Evolutionary conservation across 2,329 filamentous ascomycete species (phyloP).

Genomic region (Apiospora hydei): DNA sequence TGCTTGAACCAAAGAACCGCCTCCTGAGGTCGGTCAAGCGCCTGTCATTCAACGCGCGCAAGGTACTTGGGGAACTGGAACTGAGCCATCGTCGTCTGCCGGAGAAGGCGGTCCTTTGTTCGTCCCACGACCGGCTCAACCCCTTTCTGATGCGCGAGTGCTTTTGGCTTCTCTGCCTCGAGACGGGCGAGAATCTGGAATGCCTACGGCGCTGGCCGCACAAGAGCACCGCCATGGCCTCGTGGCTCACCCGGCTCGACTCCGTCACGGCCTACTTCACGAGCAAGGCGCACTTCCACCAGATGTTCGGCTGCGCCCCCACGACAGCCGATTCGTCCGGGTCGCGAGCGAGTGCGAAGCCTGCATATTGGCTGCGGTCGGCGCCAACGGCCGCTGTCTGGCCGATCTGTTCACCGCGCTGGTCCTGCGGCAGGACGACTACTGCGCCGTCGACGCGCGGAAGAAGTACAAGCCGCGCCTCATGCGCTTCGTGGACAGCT

Average conservation of each 20-base stretch:
- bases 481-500: not conserved
- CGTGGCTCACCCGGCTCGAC: slow-evolving; percentile 43
- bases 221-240: slow-evolving; percentile 33
- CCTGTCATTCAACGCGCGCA: slow-evolving; percentile 38
- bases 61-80: slow-evolving; percentile 32
- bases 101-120: slow-evolving; percentile 47
- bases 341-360: slow-evolving; percentile 56
- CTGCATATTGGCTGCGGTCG: slow-evolving; percentile 59
- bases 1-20: slow-evolving; percentile 39
- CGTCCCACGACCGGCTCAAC: slow-evolving; percentile 49
- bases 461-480: slow-evolving; percentile 3
- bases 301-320: slow-evolving; percentile 42
- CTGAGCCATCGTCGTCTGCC: slow-evolving; percentile 1
- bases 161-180: slow-evolving; percentile 50
- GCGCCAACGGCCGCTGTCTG: slow-evolving; percentile 50
- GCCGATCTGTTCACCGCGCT: slow-evolving; percentile 51
- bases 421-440: not conserved
- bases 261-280: slow-evolving; percentile 50
- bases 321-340: slow-evolving; percentile 38
- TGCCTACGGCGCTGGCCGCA: slow-evolving; percentile 37
- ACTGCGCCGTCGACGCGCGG: not conserved
- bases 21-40: slow-evolving; percentile 44
- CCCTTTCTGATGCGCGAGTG: slow-evolving; percentile 52
- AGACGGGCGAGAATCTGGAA: slow-evolving; percentile 46
- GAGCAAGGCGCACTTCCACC: slow-evolving; percentile 42